Conservation (phyloP, 306 rosid species). For the Ammopiptanthus mongolicus region DNA sequence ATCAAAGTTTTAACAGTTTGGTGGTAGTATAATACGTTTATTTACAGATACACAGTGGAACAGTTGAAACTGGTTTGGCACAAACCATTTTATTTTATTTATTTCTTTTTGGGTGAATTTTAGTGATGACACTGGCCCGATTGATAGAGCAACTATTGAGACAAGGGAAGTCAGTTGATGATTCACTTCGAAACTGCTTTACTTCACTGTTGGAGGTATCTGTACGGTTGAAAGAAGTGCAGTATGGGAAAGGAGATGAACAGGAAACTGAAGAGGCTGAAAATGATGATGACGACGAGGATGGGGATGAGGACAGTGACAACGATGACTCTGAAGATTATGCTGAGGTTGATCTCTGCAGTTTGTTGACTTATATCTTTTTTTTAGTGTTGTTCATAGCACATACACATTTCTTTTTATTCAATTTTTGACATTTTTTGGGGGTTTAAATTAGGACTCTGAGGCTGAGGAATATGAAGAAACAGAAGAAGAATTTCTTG, state of each 20-base stretch:
- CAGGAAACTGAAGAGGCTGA: conserved; percentile 43
- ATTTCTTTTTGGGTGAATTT: conserved; percentile 20
- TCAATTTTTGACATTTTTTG: background rate
- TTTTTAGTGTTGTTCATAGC: background rate
- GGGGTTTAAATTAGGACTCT: conserved; percentile 52
- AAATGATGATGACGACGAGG: conserved; percentile 38
- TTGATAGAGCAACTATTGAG: conserved; percentile 61
- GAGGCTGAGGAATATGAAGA: conserved; percentile 73
- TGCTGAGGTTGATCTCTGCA: conserved; percentile 55
- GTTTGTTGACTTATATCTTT: conserved; percentile 5
- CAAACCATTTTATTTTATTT: background rate
- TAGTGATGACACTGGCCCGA: conserved; percentile 64
- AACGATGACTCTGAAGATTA: conserved; percentile 48
- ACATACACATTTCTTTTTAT: background rate
- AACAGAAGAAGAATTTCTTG: conserved; percentile 77
- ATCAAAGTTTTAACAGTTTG: background rate
- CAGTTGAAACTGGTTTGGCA: conserved; percentile 1
- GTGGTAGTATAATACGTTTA: background rate
- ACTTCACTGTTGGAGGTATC: conserved; percentile 64
- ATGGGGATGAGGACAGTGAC: conserved; percentile 34
- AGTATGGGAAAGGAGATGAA: conserved; percentile 44
- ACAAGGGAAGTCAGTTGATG: conserved; percentile 45
- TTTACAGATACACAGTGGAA: background rate
- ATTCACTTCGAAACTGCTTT: conserved; percentile 51
- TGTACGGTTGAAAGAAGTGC: conserved; percentile 48